Percentiles rank a stretch among this genome's conserved stretches.
These are phyloP conservation scores for Colletotrichum sublineola DNA, from an alignment of 2,329 filamentous ascomycete genomes.

Conservation along the genomic window DNA sequence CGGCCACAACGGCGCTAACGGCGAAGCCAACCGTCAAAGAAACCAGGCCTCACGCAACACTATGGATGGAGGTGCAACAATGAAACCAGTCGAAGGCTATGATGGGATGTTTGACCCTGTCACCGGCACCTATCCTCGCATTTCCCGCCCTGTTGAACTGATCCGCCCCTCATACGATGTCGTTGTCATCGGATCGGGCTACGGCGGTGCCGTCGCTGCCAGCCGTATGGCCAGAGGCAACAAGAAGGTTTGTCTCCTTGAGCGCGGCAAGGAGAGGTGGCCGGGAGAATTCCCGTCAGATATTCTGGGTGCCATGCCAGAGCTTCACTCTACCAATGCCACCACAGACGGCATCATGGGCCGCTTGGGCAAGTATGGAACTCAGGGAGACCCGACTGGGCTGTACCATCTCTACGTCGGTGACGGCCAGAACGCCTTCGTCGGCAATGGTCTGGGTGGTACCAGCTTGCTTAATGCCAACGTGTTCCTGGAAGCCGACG, in stretches of 20 bases:
- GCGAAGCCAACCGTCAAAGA: background rate
- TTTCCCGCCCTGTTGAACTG: slow-evolving; percentile 53
- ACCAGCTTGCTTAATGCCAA: slow-evolving; percentile 77
- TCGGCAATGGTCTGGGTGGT: slow-evolving; percentile 67
- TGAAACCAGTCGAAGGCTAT: slow-evolving; percentile 1
- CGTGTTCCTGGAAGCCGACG: slow-evolving; percentile 72
- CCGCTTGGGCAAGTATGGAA: slow-evolving; percentile 49
- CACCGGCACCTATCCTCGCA: slow-evolving; percentile 49
- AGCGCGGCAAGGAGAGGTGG: slow-evolving; percentile 61
- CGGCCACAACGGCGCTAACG: slow-evolving; percentile 22
- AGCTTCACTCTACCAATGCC: slow-evolving; percentile 52
- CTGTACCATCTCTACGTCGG: slow-evolving; percentile 60
- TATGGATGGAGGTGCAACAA: background rate
- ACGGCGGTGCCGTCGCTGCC: slow-evolving; percentile 63
- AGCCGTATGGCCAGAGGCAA: slow-evolving; percentile 57
- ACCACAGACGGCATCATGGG: slow-evolving; percentile 49
- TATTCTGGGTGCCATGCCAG: slow-evolving; percentile 48
- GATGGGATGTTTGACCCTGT: slow-evolving; percentile 24
- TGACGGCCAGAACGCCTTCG: slow-evolving; percentile 59
- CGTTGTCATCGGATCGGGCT: slow-evolving; percentile 63
- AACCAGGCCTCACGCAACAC: background rate
- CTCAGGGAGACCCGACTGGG: slow-evolving; percentile 53
- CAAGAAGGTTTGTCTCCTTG: slow-evolving; percentile 58
- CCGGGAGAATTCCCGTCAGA: slow-evolving; percentile 58
- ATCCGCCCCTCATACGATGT: slow-evolving; percentile 59